Conservation (phyloP, 257 asterid species). For the Cynanchum wilfordii region DNA sequence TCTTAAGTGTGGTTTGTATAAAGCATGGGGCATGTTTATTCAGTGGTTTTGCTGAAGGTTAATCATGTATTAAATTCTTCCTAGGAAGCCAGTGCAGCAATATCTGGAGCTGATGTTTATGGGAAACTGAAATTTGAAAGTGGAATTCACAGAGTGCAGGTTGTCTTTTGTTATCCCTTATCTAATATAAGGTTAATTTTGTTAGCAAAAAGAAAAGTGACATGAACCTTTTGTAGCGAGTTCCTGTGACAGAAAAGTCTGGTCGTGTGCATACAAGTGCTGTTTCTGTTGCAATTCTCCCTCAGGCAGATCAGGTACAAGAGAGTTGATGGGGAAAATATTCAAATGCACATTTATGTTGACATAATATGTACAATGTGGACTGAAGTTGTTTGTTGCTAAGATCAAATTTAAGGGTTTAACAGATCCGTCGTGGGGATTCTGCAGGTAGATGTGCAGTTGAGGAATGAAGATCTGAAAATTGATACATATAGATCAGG, state of each 20-base stretch:
- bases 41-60: conserved; percentile 10
- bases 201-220: conserved; percentile 20
- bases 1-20: not conserved
- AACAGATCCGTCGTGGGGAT: conserved; percentile 7
- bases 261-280: conserved; percentile 99
- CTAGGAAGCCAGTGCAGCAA: conserved; percentile 94
- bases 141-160: conserved; percentile 99
- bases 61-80: conserved; percentile 18
- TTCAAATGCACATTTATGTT: not conserved
- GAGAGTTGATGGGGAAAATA: not conserved
- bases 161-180: conserved; percentile 20
- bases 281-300: conserved; percentile 86
- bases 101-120: conserved; percentile 82
- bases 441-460: conserved; percentile 75
- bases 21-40: conserved; percentile 12
- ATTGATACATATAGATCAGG: conserved; percentile 93
- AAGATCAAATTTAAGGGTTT: not conserved
- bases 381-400: conserved; percentile 6
- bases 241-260: conserved; percentile 89
- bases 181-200: conserved; percentile 12
- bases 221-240: conserved; percentile 54
- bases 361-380: not conserved
- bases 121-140: conserved; percentile 95
- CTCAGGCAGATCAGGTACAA: conserved; percentile 92
- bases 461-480: conserved; percentile 78